Base-by-base conservation (phyloP, 352 stramenopile genomes). In the Pythium volutum region DNA sequence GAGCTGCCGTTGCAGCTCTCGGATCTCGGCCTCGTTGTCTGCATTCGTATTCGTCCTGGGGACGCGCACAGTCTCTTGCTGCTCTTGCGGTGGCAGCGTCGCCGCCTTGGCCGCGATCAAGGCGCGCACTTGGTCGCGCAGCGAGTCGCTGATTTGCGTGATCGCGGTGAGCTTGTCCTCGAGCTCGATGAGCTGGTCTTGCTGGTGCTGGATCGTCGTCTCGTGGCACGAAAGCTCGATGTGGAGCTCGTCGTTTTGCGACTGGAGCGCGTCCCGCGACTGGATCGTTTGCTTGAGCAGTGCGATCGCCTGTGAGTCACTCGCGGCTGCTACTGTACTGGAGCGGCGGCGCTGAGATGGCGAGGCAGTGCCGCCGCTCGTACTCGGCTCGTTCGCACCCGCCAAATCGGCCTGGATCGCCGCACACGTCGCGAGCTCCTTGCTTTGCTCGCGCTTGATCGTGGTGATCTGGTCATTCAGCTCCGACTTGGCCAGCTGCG, bases 171-270 rank as follows among this genome's bases (percentile, higher is more conserved):
- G 55, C 20, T 70, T 52, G 22, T 61, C 43, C 41, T 67, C 51
- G 14, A 73, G 34, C 48, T 70, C 66, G 11, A 67, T 47, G 38
- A 78, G 64, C 55, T 77, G 66, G 55, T 79, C 71, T 15, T 79
- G 69, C 10, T 76, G 66, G 20, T 70, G 46, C 41, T 79, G 48
- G 14, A 81, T 53, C 27, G 68, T 69, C 26, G 77, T 65, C 39
- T 86, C 75, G 52, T 74, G 68, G 41, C 69, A 76, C 20, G 69
- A 75, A 7, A 81, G 58, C 57, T 85, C 73, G 23, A 74, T 58
- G 45, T 76, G 52, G 25, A 84, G 58, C 58, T 83, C 73, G 23
- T 81, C 74, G 27, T 64, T 59, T 27, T 79, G 67, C 27, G 64
- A 55, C 12, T 77, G 39, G 18, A 75, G 45, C 14, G 53, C 20